Base-by-base conservation (phyloP, 2,329 filamentous ascomycete species). In the Penicillium sp. region DNA sequence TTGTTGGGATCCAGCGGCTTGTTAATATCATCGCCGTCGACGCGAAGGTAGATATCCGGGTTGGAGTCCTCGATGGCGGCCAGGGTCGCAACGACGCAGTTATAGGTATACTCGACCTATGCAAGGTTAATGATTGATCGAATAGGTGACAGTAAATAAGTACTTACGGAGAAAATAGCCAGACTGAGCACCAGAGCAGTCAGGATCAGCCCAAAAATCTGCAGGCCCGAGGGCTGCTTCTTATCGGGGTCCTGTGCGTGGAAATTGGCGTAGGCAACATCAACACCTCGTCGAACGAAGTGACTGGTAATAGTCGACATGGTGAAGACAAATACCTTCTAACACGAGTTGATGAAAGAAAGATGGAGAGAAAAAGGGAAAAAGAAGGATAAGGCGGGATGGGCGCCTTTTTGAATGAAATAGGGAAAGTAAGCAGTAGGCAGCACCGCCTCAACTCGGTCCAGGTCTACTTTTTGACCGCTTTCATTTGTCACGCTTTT, bases 31-130 rank as follows among this genome's bases (percentile, higher is more conserved):
- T 64, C 59, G 33, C 72, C 65, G 54, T 78, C 73, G 59, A 81
- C 75, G 44, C 77, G 71, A 46, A 81, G 69, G 61, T 76, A 70
- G 56, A 78, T 76, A 44, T 76, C 76, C 24, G 77, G 76, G 56
- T 77, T 72, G 32, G 80, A 76, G 41, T 79, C 79, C 67, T 88
- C 84, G 59, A 88, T 75, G 70, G 83, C 81, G 53, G 82, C 76
- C 37, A 88, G 76, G 5, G 81, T 81, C 1, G 80, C 76, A 39
- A 87, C 72, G 47, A 88, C 73, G 49, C 77, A 69, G 48, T 78
- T 78, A 56, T 83, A 78, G 39, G 80, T 82, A 70, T 87, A 87
- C 44, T 72, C 65, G 41, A 77, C 60, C 74, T 76, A 49, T 13
- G n/a, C n/a, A 12, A 12, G 28, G 28, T 52, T 27, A 49, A 31